Base-by-base conservation (phyloP, 2,329 filamentous ascomycete genomes). In the Exserohilum rostratum region DNA sequence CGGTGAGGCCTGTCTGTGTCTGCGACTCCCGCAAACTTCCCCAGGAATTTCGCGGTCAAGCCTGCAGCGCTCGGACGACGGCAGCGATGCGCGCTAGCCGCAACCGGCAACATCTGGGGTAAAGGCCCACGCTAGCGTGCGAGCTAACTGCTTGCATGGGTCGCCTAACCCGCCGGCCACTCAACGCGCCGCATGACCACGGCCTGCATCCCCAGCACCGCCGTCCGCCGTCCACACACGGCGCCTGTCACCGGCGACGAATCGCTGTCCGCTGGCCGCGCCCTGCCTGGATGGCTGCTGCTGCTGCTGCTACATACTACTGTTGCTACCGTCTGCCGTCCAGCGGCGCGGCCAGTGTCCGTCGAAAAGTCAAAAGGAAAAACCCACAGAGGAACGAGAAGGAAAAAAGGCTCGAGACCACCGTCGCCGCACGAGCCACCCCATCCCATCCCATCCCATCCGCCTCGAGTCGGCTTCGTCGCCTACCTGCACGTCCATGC, bases 91-190 rank as follows among this genome's bases (percentile, higher is more conserved):
- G 43, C 56, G 27, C 55, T 68, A 66, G 62, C 50, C 35, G 34
- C 22, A 37, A 56, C 22, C 15, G 20, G 48, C 20, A 49, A 34
- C 46, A 40, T 57, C 54, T 57, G 57, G 57, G 54, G 57, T 60
- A 60, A 47, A 53, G 52, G n/a, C 46, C 17, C 17, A 6, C 2
- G 60, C 50, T 53, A 43, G 37, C 44, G 37, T 22, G 15, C n/a
- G 34, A 50, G 58, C 61, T 65, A 61, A 57, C 52, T 53, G 54
- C 49, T 5, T 15, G 55, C 55, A 51, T 52, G 47, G 52, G 39
- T 33, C 44, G 55, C 52, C 55, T 46, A 31, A 48, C 20, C 34
- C 27, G 27, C 60, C 54, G 60, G 61, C 45, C 50, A 52, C 44
- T 33, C 46, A 33, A 30, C 22, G 35, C 54, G 58, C 60, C 62